Evolutionary conservation across 2,329 filamentous ascomycete species (phyloP), one percentile per base, ranked within the genome.

Genomic region (Verticillium dahliae): DNA sequence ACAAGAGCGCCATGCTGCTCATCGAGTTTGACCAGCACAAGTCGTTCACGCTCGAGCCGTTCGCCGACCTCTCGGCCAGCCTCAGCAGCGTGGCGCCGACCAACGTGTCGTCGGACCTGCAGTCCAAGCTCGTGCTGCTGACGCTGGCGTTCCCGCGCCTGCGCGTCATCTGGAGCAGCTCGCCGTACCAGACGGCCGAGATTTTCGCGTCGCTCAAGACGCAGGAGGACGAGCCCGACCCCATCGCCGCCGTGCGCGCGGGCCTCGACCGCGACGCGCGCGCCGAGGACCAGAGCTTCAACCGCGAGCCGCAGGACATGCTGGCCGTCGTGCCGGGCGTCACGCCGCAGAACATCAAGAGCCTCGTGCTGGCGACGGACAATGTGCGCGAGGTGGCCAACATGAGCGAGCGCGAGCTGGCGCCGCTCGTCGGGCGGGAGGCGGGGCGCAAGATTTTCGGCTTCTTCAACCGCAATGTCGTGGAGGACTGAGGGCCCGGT

Each of bases 11-110:
- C 0, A 91, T 98, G 85, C 86, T 99, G 6, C 85, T 99, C 55
- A 98, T 99, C 70, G 95, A 99, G 75, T 99, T 99, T 73, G 93
- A 97, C 73, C 90, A 96, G 72, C 94, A 96, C 78, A 97, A 96
- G 74, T 94, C 91, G 4, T 99, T 99, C 75, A 98, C 93, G 0
- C 87, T 99, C 15, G 95, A 94, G 73, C 90, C 90, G 0, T 84
- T 92, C 69, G 88, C 88, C 57, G 88, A 90, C 75, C 69, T 89
- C 60, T 81, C 82, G 9, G 81, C 85, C n/a, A 85, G 82, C 60
- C 74, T 88, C 10, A 82, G 79, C 61, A 85, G 88, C 64, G 82
- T 90, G 57, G 85, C 86, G 60, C 83, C 88, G 0, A 80, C 81
- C 57, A 76, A 79, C 64, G 74, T 78, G 50, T 77, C 78, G 9